These are phyloP conservation scores for Penicillium canescens DNA, from an alignment of 495 filamentous ascomycete genomes.

Conservation along the genomic window DNA sequence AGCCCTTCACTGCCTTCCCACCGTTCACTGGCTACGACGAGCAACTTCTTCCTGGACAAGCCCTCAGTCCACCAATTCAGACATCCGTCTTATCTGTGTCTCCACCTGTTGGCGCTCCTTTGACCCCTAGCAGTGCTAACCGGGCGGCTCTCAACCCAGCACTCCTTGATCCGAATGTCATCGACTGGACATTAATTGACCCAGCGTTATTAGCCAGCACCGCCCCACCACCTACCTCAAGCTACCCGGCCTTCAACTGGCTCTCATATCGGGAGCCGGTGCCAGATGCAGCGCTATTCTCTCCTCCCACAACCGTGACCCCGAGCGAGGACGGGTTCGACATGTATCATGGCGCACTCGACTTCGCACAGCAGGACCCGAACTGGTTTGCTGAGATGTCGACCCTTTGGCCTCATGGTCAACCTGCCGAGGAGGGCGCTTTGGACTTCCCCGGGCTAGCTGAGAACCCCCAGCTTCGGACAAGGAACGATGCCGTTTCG, in stretches of 20 bases:
- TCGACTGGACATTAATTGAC: slow-evolving; percentile 1
- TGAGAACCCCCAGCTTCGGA: neutral
- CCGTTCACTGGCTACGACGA: neutral
- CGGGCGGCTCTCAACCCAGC: neutral
- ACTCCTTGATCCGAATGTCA: neutral
- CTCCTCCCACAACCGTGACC: neutral
- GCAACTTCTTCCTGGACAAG: too few relatives aligned
- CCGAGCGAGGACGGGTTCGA: too few relatives aligned
- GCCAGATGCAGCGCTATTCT: neutral
- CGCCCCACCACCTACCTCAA: neutral
- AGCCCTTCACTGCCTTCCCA: slow-evolving; percentile 1
- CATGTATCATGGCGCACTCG: neutral
- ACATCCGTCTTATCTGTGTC: too few relatives aligned
- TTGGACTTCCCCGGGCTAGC: slow-evolving; percentile 4
- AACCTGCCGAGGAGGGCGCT: neutral
- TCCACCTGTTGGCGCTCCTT: too few relatives aligned
- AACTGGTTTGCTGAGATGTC: neutral
- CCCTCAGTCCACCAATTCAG: neutral
- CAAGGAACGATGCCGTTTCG: neutral
- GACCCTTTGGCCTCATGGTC: neutral
- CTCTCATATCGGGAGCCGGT: neutral
- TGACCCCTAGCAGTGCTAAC: too few relatives aligned
- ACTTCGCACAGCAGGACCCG: neutral
- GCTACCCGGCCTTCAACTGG: too few relatives aligned
- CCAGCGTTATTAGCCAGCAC: neutral